Base-by-base conservation (phyloP, 2,329 filamentous ascomycete species). In the Knufia fluminis region DNA sequence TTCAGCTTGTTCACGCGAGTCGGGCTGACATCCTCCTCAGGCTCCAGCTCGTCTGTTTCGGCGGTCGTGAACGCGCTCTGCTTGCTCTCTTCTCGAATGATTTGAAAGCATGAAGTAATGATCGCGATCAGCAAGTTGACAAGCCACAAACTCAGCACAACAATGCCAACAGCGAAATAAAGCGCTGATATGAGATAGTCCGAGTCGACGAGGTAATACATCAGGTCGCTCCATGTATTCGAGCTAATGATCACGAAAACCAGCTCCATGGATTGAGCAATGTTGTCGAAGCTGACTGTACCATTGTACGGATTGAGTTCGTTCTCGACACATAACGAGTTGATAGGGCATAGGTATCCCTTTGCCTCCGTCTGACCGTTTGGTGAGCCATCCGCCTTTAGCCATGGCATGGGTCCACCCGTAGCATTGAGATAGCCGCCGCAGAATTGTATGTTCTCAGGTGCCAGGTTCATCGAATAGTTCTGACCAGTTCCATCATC, bases 181-280 rank as follows among this genome's bases (percentile, higher is more conserved):
- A 97, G 71, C 1, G 90, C 87, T 3, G 89, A 82, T 14, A 86
- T 78, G 4, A 94, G 77, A 60, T 94, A 97, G 64, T 98, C 92
- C 22, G 87, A 94, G 61, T 94, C 82, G 47, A 86, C 89, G 3
- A 91, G 89, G 59, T 88, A 86, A 66, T 98, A 98, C 74, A 98
- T 88, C 47, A 97, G 71, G 66, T 97, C 88, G 1, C 88, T 85
- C 67, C 94, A 98, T 0, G 92, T 98, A 64, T 98, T 98, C 43
- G 89, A 91, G 60, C 88, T 95, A 87, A 98, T 98, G 62, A 98
- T 84, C 46, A 98, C 88, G 62, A 98, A 98, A 1, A 98, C 90
- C 51, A 97, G 73, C 68, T 98, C 89, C 46, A 97, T 70, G 0
- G 90, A 96, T 56, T 97, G 83, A 24, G 87, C 69, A 35, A 98